These are phyloP conservation scores for Suhomyces bokatorum DNA, from an alignment of 1,139 yeast species.

Conservation along the genomic window DNA sequence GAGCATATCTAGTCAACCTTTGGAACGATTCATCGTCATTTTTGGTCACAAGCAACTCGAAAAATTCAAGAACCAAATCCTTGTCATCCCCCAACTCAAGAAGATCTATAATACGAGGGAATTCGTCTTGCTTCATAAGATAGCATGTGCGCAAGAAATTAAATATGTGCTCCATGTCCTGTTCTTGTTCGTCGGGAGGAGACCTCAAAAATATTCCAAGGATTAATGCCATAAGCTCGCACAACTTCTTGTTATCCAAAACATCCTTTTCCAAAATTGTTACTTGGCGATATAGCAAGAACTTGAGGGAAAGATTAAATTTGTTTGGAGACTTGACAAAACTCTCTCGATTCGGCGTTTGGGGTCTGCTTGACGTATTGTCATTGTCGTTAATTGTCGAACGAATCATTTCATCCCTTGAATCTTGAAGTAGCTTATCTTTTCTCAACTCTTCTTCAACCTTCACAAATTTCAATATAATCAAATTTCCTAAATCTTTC, in stretches of 20 bases:
- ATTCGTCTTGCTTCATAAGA: slow-evolving; percentile 34
- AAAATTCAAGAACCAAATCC: slow-evolving; percentile 30
- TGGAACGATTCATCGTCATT: slow-evolving; percentile 43
- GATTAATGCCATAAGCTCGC: slow-evolving; percentile 32
- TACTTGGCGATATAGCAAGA: slow-evolving; percentile 47
- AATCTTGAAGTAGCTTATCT: not conserved
- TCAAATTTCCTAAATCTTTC: slow-evolving; percentile 30
- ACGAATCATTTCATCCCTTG: not conserved
- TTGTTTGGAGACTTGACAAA: not conserved
- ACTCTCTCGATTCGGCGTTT: slow-evolving; percentile 3
- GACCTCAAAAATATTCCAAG: slow-evolving; percentile 33
- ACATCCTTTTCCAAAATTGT: slow-evolving; percentile 36
- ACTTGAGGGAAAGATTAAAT: slow-evolving; percentile 23
- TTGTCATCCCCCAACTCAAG: slow-evolving; percentile 18
- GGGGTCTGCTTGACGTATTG: not conserved
- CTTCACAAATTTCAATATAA: slow-evolving; percentile 27
- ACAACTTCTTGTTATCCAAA: slow-evolving; percentile 31
- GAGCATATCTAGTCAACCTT: slow-evolving; percentile 32
- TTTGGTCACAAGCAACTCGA: slow-evolving; percentile 29
- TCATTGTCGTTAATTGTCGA: not conserved
- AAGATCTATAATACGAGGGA: slow-evolving; percentile 19
- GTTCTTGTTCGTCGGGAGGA: slow-evolving; percentile 16
- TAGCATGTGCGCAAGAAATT: slow-evolving; percentile 39
- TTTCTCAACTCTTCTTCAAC: slow-evolving; percentile 5
- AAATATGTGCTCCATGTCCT: slow-evolving; percentile 31